A percentile compares a stretch with the other conserved stretches of the same genome.
Evolutionary conservation across 1,284 basidiomycete genomes (phyloP).

Genomic region (Xerocomus minutiporus): DNA sequence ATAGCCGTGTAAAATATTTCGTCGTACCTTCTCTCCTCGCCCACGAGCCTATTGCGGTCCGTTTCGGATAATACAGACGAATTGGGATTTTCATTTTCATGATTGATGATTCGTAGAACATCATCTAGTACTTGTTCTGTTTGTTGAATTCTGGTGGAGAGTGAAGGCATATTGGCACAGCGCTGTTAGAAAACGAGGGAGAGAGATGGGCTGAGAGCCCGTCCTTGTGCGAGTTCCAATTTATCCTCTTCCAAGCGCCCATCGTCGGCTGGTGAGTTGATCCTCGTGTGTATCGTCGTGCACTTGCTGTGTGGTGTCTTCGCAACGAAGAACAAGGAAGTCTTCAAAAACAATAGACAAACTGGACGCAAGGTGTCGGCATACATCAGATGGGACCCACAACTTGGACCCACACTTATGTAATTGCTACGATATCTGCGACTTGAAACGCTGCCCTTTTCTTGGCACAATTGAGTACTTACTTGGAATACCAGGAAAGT

Average conservation of each 20-base stretch:
- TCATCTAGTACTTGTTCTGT: conserved; percentile 8
- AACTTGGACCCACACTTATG: conserved; percentile 11
- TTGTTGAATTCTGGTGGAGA: neutral
- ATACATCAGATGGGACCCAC: conserved; percentile 16
- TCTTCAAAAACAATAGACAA: conserved; percentile 11
- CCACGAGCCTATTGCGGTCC: neutral
- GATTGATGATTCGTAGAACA: neutral
- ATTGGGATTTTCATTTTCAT: neutral
- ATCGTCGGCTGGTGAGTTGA: conserved; percentile 1
- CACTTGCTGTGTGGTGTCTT: conserved; percentile 14
- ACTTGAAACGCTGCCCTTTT: neutral
- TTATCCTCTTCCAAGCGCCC: conserved; percentile 12
- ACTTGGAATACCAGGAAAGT: no score
- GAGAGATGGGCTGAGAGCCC: neutral
- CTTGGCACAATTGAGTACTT: no score
- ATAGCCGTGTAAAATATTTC: no score
- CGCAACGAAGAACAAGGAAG: conserved; percentile 17
- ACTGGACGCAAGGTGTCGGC: neutral
- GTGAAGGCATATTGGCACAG: conserved; percentile 9
- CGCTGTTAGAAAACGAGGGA: neutral
- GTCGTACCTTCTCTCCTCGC: conserved; percentile 7
- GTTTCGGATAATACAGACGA: conserved; percentile 10
- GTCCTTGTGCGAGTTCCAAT: conserved; percentile 2
- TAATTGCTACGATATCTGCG: neutral
- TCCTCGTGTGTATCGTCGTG: neutral